Evolutionary conservation across 768 basidiomycete genomes (phyloP).

Genomic region (Baorangia bicolor): DNA sequence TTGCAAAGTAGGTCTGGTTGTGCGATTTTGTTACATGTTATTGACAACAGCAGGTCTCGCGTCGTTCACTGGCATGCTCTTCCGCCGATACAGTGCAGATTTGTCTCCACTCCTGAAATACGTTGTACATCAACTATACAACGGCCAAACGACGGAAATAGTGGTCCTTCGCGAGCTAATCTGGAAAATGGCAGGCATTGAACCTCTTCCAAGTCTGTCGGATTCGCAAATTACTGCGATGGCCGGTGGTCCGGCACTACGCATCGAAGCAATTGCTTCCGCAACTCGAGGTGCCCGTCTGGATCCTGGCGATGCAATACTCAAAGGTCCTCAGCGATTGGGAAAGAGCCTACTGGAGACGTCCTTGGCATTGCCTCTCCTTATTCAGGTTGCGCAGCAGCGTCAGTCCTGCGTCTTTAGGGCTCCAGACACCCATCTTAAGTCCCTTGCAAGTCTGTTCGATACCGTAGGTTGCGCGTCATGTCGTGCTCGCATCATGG

Average conservation of each 20-base stretch:
- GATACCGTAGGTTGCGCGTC: constrained; percentile 67
- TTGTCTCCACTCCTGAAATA: constrained; percentile 84
- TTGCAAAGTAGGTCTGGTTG: constrained; percentile 70
- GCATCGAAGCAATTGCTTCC: constrained; percentile 87
- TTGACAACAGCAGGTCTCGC: constrained; percentile 66
- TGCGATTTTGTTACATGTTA: constrained; percentile 8
- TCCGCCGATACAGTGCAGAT: constrained; percentile 82
- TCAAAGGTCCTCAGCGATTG: constrained; percentile 67
- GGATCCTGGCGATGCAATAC: constrained; percentile 59
- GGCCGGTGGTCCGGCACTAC: constrained; percentile 85
- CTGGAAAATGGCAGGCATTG: constrained; percentile 93
- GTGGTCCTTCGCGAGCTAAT: constrained; percentile 91
- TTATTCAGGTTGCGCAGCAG: constrained; percentile 91
- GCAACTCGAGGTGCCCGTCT: constrained; percentile 69
- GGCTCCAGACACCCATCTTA: constrained; percentile 73
- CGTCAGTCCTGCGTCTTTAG: constrained; percentile 81
- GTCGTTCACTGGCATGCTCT: constrained; percentile 90
- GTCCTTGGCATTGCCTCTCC: constrained; percentile 78
- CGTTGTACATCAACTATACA: constrained; percentile 85
- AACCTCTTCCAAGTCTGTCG: constrained; percentile 85
- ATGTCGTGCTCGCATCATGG: constrained; percentile 13
- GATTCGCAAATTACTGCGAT: constrained; percentile 87
- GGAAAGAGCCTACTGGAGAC: constrained; percentile 67
- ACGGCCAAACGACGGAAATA: constrained; percentile 82
- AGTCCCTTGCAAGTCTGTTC: constrained; percentile 82